Base-by-base conservation (phyloP, 495 filamentous ascomycete species). In the Aspergillus saccharolyticus region DNA sequence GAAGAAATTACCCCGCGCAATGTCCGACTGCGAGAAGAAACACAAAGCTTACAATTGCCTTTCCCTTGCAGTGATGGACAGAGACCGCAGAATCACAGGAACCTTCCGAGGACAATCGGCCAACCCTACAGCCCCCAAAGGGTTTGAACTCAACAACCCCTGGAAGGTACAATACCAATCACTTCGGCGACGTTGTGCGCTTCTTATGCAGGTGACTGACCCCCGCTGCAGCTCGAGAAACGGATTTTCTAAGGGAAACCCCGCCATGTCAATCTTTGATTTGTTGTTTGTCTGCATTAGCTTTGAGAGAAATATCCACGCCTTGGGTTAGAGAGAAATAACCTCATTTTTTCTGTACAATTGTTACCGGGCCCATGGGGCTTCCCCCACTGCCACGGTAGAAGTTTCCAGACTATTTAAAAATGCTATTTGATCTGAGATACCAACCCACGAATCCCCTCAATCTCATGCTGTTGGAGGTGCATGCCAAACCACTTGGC, bases 81-180 rank as follows among this genome's bases (percentile, higher is more conserved):
- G 94, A 66, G 94, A 99, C 70, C 78, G 86, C 63, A 81, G 94
- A 67, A 81, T 99, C 70, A 99, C 94, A 50, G 94, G 94, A 58
- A 82, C 70, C 50, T 63, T 88, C 65, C 81, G 95, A 76, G 95
- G 91, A 42, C 94, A 99, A 72, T 88, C 85, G 62, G 88, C 93
- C 74, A 87, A 85, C 50, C 77, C 83, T 49, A 70, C 78, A 56
- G 94, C 94, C 39, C 95, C 94, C 16, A 75, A 80, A 43, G 93
- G 91, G 39, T 99, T 95, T 77, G 93, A 96, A 66, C 63, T 96
- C 65, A 97, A 87, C 81, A 96, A 96, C 73, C 88, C 90, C 25
- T 99, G 95, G 95, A 92, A 83, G 82, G 88, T 90, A 80, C 50
- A 77, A 56, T 59, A 15, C 9, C 55, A 54, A 18, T 24, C 19